phyloP scores from a whole-genome alignment of 1,284 basidiomycete species.

The Malassezia yamatoensis region DNA sequence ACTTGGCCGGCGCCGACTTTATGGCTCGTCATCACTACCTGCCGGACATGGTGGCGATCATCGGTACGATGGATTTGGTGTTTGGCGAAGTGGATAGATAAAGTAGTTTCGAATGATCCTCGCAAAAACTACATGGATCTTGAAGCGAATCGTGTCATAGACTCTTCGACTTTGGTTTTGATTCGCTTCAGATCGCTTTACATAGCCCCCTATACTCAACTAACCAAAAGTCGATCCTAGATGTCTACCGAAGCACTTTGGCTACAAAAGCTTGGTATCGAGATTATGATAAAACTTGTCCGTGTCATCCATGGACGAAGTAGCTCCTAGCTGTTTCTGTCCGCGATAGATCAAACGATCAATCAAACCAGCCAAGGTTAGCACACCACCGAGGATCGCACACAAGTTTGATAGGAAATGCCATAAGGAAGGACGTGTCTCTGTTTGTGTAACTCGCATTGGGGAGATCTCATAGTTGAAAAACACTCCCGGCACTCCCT shows the following conservation, averaged over 20 bases:
- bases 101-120: not conserved
- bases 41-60: conserved; percentile 46
- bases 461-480: conserved; percentile 66
- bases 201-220: no score
- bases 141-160: not conserved
- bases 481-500: conserved; percentile 53
- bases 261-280: conserved; percentile 14
- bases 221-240: no score
- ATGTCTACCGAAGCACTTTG: no score
- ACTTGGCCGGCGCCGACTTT: conserved; percentile 45
- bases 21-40: conserved; percentile 43
- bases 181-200: no score
- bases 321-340: conserved; percentile 16
- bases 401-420: conserved; percentile 79
- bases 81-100: conserved; percentile 47
- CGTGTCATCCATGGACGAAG: conserved; percentile 16
- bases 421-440: conserved; percentile 76
- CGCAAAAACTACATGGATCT: no score
- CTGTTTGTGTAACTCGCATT: conserved; percentile 35
- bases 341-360: conserved; percentile 70
- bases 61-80: conserved; percentile 45
- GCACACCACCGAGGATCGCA: conserved; percentile 90
- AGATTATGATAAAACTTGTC: conserved; percentile 7
- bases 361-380: conserved; percentile 85
- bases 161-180: no score